Percentiles rank a stretch among this genome's conserved stretches.
These are phyloP conservation scores for Ustilago trichophora DNA, from an alignment of 1,284 basidiomycete genomes.

Conservation along the genomic window DNA sequence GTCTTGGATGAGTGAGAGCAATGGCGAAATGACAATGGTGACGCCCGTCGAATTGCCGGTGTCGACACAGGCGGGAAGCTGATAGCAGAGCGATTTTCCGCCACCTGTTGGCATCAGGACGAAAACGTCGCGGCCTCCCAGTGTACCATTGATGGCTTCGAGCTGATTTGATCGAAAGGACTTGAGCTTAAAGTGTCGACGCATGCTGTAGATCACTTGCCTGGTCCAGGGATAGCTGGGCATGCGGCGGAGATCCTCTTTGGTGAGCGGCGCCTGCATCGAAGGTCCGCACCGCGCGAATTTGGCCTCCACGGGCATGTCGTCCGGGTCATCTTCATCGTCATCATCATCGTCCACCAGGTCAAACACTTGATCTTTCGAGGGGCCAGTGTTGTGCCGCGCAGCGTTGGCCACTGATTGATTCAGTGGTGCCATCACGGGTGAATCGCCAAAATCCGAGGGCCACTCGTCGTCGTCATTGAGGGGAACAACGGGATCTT, in stretches of 20 bases:
- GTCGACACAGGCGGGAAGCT: conserved; percentile 82
- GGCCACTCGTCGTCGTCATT: conserved; percentile 2
- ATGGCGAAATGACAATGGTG: conserved; percentile 88
- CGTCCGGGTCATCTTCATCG: conserved; percentile 17
- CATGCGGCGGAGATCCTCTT: conserved; percentile 1
- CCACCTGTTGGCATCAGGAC: conserved; percentile 97
- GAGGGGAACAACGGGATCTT: neutral
- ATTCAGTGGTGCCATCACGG: too few species aligned
- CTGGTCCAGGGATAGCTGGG: conserved; percentile 69
- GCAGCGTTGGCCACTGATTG: neutral
- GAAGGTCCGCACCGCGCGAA: conserved; percentile 30
- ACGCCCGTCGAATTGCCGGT: conserved; percentile 79
- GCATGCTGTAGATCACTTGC: conserved; percentile 76
- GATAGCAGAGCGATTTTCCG: conserved; percentile 77
- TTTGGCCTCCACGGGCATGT: conserved; percentile 18
- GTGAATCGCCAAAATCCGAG: too few species aligned
- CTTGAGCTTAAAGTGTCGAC: conserved; percentile 75
- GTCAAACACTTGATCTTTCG: neutral
- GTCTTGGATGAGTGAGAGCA: conserved; percentile 89
- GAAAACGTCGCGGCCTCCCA: conserved; percentile 86
- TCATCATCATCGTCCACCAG: conserved; percentile 12
- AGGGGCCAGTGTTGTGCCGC: neutral
- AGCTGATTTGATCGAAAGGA: conserved; percentile 85
- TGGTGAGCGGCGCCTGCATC: conserved; percentile 12
- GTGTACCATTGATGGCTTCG: conserved; percentile 82